Base-by-base conservation (phyloP, 192 early-diverging fungal genomes). In the Rhizoclosmatium globosum region DNA sequence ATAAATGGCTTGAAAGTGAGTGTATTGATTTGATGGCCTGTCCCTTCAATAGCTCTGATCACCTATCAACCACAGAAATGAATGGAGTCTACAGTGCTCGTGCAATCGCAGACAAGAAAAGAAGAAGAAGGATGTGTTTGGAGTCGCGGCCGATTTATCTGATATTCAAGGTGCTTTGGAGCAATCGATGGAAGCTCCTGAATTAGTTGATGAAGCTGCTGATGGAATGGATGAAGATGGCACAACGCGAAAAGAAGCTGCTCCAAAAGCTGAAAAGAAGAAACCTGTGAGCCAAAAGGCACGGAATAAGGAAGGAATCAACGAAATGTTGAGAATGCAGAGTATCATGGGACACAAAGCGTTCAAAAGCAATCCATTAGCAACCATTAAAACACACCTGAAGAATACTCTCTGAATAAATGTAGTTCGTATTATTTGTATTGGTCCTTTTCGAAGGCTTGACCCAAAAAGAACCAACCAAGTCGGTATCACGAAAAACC, bases 1-100 rank as follows among this genome's bases (percentile, higher is more conserved):
- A 74, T 31, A 43, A 48, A 19, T 74, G 72, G 72, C 72, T 74
- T 21, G 72, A 60, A 62, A 74, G 72, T 74, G 47, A 68, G 66
- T 68, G 66, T 17, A 56, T 56, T n/a, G 50, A 1, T 6, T 39
- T 62, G 21, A 39, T 23, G 15, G 19, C 60, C 21, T 62, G 9
- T 56, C 11, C 9, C 19, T 62, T 39, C 23, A 21, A 7, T 31
- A 62, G 60, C 38, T 7, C 60, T 62, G 60, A 62, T 21, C 4
- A 7, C 19, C 45, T 19, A 3, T 47, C 60, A 7, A 62, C 7
- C 9, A 7, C 60, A 71, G 69, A 71, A 57, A 48, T 71, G 59
- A 62, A 42, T 39, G 57, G 59, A 42, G 3, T 60, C 6, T 74
- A 64, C 9, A 21, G 41, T 6, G 46, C 69, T 7, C 69, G 69